A percentile compares a stretch with the other conserved stretches of the same genome.
Conservation (phyloP, 2,329 filamentous ascomycete species). For the Calonectria pteridis region DNA sequence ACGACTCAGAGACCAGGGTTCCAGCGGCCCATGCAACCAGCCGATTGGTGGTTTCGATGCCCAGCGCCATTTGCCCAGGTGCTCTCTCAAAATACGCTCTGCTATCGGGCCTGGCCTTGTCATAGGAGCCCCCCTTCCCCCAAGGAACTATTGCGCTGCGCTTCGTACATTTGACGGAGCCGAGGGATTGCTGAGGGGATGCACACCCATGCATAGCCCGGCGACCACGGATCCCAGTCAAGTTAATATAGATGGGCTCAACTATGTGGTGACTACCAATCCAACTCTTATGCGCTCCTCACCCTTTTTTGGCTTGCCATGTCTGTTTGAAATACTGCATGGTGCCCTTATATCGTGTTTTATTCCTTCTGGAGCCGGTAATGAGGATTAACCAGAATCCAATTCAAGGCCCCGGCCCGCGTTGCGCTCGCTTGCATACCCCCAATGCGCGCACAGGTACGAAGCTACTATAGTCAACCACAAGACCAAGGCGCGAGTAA, state of each 20-base stretch:
- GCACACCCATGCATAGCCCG: background rate
- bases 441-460: slow-evolving; percentile 2
- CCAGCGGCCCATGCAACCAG: slow-evolving; percentile 25
- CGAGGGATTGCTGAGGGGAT: slow-evolving; percentile 18
- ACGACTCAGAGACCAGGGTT: slow-evolving; percentile 34
- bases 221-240: slow-evolving; percentile 5
- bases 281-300: slow-evolving; percentile 5
- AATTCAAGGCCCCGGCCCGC: background rate
- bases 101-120: background rate
- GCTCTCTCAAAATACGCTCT: background rate
- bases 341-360: background rate
- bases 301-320: background rate
- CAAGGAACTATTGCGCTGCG: slow-evolving; percentile 6
- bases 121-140: background rate
- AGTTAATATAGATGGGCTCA: slow-evolving; percentile 17
- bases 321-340: background rate
- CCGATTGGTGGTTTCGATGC: slow-evolving; percentile 41
- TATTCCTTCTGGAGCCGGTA: slow-evolving; percentile 10
- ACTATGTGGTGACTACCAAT: slow-evolving; percentile 16
- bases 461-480: background rate
- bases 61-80: background rate
- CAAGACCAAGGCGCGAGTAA: slow-evolving; percentile 4
- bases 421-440: slow-evolving; percentile 6
- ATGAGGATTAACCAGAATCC: slow-evolving; percentile 7
- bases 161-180: background rate